Conservation (phyloP, 108 stramenopile genomes). For the Nitzschia palea region DNA sequence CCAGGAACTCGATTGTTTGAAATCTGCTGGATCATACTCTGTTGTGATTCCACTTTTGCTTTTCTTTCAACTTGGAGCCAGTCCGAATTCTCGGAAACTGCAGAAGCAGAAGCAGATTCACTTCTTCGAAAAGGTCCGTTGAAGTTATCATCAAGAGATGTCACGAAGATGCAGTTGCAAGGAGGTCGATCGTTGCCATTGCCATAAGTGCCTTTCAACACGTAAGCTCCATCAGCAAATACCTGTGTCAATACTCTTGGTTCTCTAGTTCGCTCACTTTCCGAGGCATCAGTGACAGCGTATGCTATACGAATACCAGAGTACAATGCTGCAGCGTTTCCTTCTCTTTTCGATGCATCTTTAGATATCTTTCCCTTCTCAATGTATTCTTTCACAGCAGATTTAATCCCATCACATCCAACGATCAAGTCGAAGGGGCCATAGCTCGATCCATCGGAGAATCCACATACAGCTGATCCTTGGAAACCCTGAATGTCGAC, state of each 20-base stretch:
- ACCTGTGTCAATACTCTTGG: slow-evolving; percentile 47
- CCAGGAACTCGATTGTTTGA: slow-evolving; percentile 42
- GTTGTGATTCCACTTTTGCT: slow-evolving; percentile 27
- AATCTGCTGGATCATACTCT: slow-evolving; percentile 35
- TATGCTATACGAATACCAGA: slow-evolving; percentile 76
- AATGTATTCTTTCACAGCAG: slow-evolving; percentile 67
- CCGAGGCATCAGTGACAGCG: slow-evolving; percentile 56
- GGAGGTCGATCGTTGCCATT: slow-evolving; percentile 46
- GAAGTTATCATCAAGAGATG: slow-evolving; percentile 67
- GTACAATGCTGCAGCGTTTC: slow-evolving; percentile 53
- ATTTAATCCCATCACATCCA: slow-evolving; percentile 82
- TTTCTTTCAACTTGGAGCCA: slow-evolving; percentile 61
- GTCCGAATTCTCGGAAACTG: slow-evolving; percentile 65
- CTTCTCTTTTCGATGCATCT: slow-evolving; percentile 12
- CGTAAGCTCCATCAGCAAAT: slow-evolving; percentile 79
- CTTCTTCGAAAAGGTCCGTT: slow-evolving; percentile 70
- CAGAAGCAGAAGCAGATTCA: slow-evolving; percentile 2
- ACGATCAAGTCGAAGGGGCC: slow-evolving; percentile 80
- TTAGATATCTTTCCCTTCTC: slow-evolving; percentile 32
- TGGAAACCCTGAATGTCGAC: slow-evolving; percentile 21
- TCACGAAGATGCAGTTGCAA: slow-evolving; percentile 57
- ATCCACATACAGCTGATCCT: slow-evolving; percentile 38
- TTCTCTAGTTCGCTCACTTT: slow-evolving; percentile 1
- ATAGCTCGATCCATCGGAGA: slow-evolving; percentile 52
- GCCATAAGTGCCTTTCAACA: slow-evolving; percentile 66